Evolutionary conservation across 495 filamentous ascomycete genomes (phyloP), one percentile per base, ranked within the genome.

Genomic region (Penicillium nucicola): DNA sequence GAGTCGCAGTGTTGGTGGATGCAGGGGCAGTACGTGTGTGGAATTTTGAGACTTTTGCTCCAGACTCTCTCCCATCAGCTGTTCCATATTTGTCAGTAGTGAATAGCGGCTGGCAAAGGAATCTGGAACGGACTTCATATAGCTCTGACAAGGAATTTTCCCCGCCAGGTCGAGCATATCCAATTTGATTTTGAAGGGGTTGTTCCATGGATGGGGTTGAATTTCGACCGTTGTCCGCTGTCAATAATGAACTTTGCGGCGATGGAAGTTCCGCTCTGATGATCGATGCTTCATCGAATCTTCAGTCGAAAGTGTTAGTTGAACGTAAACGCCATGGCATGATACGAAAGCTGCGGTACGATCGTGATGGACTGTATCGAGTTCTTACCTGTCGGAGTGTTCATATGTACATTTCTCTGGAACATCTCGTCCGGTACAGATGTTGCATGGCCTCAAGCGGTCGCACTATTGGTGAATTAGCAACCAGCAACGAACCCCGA

Each of bases 361-460:
- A 23, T 23, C 7, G 7, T 7, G n/a, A 15, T 19, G 3, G 43
- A 33, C 43, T 30, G 32, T 25, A 33, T 1, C 15, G 18, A 15
- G 20, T 18, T 14, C 43, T 46, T 35, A 46, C 43, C 28, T 46
- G 34, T 20, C 28, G 5, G 20, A 33, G 35, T 20, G 31, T 5
- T 46, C 33, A 35, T 33, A 46, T 14, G 33, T 19, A 46, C 43
- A 46, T 33, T 33, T 33, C 28, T 46, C 20, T 33, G 43, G n/a
- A 18, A 46, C 22, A 46, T 46, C 20, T 33, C 43, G 14, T 33
- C 28, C 22, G 14, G 28, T 31, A 33, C 43, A 46, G 13, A 33
- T 46, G 43, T 46, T 46, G 43, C 43, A 46, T 31, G 43, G 43
- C 17, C 11, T 31, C 31, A 31, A 18, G 20, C 43, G 43, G 33